A percentile compares a stretch with the other conserved stretches of the same genome.
Conservation (phyloP, 1,284 basidiomycete species). For the Tilletia setariae region DNA sequence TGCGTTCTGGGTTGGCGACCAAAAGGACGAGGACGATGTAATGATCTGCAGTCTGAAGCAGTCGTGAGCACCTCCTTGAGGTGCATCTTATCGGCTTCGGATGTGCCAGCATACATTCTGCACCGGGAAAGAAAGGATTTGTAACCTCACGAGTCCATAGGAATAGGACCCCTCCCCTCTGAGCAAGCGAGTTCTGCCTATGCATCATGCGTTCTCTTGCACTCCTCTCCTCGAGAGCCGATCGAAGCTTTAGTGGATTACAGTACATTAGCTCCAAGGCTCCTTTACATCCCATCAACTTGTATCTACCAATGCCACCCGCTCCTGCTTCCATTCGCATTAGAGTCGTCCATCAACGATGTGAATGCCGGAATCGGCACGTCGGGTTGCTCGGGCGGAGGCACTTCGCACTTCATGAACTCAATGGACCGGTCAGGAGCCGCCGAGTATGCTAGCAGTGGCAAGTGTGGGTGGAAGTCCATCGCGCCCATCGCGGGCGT, state of each 20-base stretch:
- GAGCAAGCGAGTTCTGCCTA: too few species aligned
- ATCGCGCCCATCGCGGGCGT: constrained; percentile 43
- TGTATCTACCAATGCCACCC: constrained; percentile 6
- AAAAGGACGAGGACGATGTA: not conserved
- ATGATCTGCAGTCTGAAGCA: constrained; percentile 4
- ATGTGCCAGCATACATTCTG: too few species aligned
- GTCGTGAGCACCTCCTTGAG: too few species aligned
- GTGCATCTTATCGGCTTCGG: too few species aligned
- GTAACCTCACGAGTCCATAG: too few species aligned
- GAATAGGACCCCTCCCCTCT: too few species aligned
- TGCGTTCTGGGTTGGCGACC: constrained; percentile 1
- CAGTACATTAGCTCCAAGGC: too few species aligned
- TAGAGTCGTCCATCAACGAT: not conserved
- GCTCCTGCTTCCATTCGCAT: constrained; percentile 8
- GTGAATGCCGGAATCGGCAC: constrained; percentile 4
- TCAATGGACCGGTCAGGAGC: constrained; percentile 7
- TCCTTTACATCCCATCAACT: too few species aligned
- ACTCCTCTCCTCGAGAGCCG: too few species aligned
- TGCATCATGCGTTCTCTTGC: too few species aligned
- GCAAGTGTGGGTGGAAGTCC: constrained; percentile 50
- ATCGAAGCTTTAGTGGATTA: too few species aligned
- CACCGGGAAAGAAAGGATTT: too few species aligned
- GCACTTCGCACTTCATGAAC: constrained; percentile 13
- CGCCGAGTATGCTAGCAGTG: constrained; percentile 37
- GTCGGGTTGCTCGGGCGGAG: constrained; percentile 2